Conservation (phyloP, 768 basidiomycete species). For the Lactarius deliciosus region DNA sequence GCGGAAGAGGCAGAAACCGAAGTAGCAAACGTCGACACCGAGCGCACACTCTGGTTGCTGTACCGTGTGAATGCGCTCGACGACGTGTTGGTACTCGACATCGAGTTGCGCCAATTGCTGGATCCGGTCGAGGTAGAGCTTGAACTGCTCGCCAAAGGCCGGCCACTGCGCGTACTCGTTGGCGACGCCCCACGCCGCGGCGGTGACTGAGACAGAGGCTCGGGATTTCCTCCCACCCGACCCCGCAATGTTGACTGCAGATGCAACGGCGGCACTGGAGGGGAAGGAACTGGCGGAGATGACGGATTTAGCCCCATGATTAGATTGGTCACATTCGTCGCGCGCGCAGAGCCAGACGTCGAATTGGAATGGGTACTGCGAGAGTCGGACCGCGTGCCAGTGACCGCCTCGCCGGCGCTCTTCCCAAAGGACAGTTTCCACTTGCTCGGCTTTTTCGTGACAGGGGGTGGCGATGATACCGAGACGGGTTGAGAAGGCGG, state of each 20-base stretch:
- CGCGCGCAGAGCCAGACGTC: conserved; percentile 51
- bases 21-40: conserved; percentile 78
- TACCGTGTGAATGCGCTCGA: conserved; percentile 75
- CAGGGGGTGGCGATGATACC: conserved; percentile 31
- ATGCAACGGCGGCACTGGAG: background rate
- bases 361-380: conserved; percentile 18
- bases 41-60: conserved; percentile 66
- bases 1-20: conserved; percentile 77
- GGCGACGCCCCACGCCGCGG: conserved; percentile 44
- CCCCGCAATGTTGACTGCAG: background rate
- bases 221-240: background rate
- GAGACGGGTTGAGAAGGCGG: conserved; percentile 44
- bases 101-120: conserved; percentile 77
- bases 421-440: conserved; percentile 81
- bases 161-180: conserved; percentile 55
- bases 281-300: conserved; percentile 26
- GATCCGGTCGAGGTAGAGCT: conserved; percentile 64
- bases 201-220: conserved; percentile 1
- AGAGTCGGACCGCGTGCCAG: conserved; percentile 11
- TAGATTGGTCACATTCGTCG: conserved; percentile 72
- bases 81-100: conserved; percentile 67
- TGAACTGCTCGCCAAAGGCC: conserved; percentile 54
- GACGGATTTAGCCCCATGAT: conserved; percentile 68
- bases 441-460: conserved; percentile 76
- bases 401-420: conserved; percentile 37